Evolutionary conservation across 805 yeast genomes (phyloP).

Genomic region (Saccharomycopsis synnaedendra): DNA sequence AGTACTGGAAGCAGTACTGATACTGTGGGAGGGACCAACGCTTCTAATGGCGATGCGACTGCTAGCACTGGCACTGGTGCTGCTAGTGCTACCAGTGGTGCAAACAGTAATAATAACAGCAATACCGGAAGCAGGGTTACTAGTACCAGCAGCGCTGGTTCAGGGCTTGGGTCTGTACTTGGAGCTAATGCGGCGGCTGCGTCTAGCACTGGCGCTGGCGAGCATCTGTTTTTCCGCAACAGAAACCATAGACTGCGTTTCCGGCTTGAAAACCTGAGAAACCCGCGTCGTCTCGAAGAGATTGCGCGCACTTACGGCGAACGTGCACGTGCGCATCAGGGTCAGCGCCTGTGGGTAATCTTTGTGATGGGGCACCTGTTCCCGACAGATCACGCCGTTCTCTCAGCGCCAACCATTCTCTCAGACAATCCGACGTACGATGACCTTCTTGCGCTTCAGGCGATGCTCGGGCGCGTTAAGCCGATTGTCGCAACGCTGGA

Average conservation of each 20-base stretch:
- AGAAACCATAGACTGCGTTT: slow-evolving; percentile 15
- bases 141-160: neutral
- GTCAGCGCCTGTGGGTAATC: slow-evolving; percentile 45
- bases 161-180: neutral
- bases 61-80: neutral
- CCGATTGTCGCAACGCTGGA: slow-evolving; percentile 31
- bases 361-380: slow-evolving; percentile 50
- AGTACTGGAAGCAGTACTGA: neutral
- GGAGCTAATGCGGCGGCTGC: no score
- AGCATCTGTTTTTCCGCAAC: slow-evolving; percentile 11
- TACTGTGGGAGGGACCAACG: neutral
- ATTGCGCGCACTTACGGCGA: slow-evolving; percentile 14
- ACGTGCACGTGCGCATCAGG: neutral
- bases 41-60: neutral
- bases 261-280: slow-evolving; percentile 14
- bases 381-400: slow-evolving; percentile 35
- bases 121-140: neutral
- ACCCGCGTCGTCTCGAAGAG: slow-evolving; percentile 14
- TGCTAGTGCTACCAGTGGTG: neutral
- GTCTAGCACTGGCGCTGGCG: slow-evolving; percentile 1
- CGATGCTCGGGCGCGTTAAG: slow-evolving; percentile 34
- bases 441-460: slow-evolving; percentile 35
- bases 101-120: neutral
- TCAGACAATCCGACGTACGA: slow-evolving; percentile 41
- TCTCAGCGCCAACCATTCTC: slow-evolving; percentile 34